Evolutionary conservation across 306 rosid genomes (phyloP).

Genomic region (Medicago ruthenica): DNA sequence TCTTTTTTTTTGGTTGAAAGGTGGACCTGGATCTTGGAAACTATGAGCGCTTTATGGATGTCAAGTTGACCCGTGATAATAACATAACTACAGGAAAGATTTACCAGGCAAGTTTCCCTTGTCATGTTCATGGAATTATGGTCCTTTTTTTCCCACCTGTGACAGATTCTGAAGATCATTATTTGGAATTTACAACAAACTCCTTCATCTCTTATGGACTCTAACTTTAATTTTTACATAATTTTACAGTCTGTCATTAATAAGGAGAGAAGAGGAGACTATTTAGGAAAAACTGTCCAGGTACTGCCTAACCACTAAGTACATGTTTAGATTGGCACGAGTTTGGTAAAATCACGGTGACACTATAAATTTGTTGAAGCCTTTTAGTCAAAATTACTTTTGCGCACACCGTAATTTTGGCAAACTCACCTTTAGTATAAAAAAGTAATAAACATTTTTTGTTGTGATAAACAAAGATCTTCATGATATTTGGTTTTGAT

Average conservation of each 20-base stretch:
- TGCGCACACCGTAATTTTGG: neutral
- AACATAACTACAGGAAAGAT: constrained; percentile 96
- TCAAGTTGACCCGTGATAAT: constrained; percentile 88
- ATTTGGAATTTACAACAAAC: constrained; percentile 1
- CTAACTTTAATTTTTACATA: constrained; percentile 25
- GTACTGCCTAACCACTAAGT: constrained; percentile 43
- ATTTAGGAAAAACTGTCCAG: constrained; percentile 90
- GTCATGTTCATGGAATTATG: neutral
- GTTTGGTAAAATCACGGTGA: neutral
- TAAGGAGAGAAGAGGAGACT: constrained; percentile 85
- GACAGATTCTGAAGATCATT: constrained; percentile 43
- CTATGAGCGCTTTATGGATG: constrained; percentile 87
- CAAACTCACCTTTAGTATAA: neutral
- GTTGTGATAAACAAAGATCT: constrained; percentile 36
- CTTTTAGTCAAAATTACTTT: neutral
- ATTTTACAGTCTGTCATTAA: constrained; percentile 65
- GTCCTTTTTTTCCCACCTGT: constrained; percentile 13
- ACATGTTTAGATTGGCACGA: neutral
- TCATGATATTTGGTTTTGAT: constrained; percentile 24
- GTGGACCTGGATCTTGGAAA: constrained; percentile 99
- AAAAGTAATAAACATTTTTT: neutral
- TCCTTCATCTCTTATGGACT: constrained; percentile 14
- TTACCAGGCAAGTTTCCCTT: constrained; percentile 74
- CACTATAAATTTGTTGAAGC: constrained; percentile 12
- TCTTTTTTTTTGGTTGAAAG: constrained; percentile 55